Evolutionary conservation across 208 protist genomes (phyloP), one percentile per base, ranked within the genome.

Genomic region (Entamoeba nuttalli): DNA sequence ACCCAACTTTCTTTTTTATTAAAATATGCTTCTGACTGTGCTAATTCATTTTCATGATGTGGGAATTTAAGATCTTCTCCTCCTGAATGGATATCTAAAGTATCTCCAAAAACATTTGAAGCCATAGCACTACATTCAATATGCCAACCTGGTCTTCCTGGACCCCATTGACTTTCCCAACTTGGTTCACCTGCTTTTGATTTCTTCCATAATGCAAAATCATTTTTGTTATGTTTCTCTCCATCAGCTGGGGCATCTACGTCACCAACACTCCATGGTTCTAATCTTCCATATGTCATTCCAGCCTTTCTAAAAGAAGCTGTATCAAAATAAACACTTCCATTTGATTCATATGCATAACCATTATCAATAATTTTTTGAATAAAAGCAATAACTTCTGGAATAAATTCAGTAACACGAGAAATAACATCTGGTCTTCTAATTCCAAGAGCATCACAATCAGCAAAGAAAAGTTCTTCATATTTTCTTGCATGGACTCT

Each of bases 91-190:
- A 99, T 98, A 97, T 99, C 99, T 93, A 99, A 94, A 5, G 44
- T 94, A 21, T 94, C 51, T 41, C 97, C 97, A n/a, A 97, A 96
- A 30, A 97, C 51, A 25, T 96, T 53, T 14, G 30, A 95, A 11
- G 98, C 98, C 99, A 99, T 99, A n/a, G 98, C 99, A 71, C 98
- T 99, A 98, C 99, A 99, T 96, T 99, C 99, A 96, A 99, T 99
- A 97, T 99, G 99, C 99, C 99, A 99, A 48, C 99, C 99, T 4
- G 99, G 99, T 35, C 99, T 97, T 41, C 99, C 99, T 4, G 96
- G 95, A 71, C 98, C 98, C 97, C 98, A 99, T 53, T 98, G 98
- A 41, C 97, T 98, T 0, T 98, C 96, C 98, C 98, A 99, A 5
- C 95, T 95, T 71, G 99, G 99, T 96, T 99, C 99, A 11, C 98